Conservation (phyloP, 2,329 filamentous ascomycete species). For the Colletotrichum liaoningense region DNA sequence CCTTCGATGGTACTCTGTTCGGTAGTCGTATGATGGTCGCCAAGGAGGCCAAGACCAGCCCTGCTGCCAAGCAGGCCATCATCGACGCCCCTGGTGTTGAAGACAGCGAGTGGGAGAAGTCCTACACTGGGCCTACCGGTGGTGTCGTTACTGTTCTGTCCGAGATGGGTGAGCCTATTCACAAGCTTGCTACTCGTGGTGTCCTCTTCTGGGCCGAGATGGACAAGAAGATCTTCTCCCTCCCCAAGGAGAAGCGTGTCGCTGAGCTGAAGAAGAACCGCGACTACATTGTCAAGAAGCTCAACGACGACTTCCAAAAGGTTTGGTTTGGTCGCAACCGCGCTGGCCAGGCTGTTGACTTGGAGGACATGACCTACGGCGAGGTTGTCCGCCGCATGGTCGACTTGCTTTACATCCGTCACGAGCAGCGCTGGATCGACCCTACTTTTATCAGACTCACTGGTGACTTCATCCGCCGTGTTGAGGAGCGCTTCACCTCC, state of each 20-base stretch:
- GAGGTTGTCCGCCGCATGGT: conserved; percentile 90
- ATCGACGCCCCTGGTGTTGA: conserved; percentile 85
- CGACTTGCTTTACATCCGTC: conserved; percentile 90
- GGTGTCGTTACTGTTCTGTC: conserved; percentile 97
- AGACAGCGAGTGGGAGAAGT: conserved; percentile 89
- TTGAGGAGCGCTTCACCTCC: conserved; percentile 96
- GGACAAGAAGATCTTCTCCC: conserved; percentile 97
- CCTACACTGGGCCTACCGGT: conserved; percentile 90
- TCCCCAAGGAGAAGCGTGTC: conserved; percentile 94
- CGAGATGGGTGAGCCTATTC: conserved; percentile 99
- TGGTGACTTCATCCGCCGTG: conserved; percentile 94
- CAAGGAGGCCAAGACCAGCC: conserved; percentile 90
- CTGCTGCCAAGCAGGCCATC: conserved; percentile 89
- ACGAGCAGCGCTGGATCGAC: conserved; percentile 93
- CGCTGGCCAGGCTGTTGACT: conserved; percentile 81
- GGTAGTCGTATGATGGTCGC: conserved; percentile 96
- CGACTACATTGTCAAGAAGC: conserved; percentile 92
- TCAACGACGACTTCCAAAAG: conserved; percentile 97
- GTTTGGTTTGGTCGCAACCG: conserved; percentile 95
- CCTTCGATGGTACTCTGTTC: conserved; percentile 91
- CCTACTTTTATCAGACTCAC: conserved; percentile 84
- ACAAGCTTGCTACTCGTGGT: conserved; percentile 97
- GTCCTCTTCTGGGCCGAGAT: conserved; percentile 98
- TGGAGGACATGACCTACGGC: conserved; percentile 96
- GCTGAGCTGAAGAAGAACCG: conserved; percentile 89